These are phyloP conservation scores for Kodamaea derodonti DNA, from an alignment of 1,139 yeast species.

Conservation along the genomic window DNA sequence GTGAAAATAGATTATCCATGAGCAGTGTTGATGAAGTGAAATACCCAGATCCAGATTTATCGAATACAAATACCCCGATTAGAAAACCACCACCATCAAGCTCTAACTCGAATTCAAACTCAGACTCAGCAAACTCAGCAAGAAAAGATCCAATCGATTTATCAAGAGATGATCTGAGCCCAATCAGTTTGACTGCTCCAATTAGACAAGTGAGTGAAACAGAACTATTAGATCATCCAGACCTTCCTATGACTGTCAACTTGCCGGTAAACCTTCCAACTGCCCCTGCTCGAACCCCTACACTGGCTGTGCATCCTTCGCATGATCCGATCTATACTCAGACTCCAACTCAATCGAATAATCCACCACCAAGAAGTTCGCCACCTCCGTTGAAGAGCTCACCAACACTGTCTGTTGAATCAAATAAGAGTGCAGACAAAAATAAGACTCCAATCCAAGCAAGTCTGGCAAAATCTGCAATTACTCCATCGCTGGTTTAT, in stretches of 20 bases:
- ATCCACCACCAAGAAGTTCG: too few relatives aligned
- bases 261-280: neutral
- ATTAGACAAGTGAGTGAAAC: neutral
- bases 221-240: neutral
- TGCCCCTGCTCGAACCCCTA: neutral
- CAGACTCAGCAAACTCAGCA: constrained; percentile 3
- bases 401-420: too few relatives aligned
- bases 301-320: neutral
- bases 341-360: neutral
- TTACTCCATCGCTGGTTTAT: neutral
- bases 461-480: too few relatives aligned
- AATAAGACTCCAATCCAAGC: too few relatives aligned
- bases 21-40: constrained; percentile 14
- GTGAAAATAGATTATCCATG: constrained; percentile 14
- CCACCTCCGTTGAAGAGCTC: too few relatives aligned
- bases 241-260: constrained; percentile 1
- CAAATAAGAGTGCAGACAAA: too few relatives aligned
- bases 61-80: constrained; percentile 15
- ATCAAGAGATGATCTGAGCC: neutral
- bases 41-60: constrained; percentile 21
- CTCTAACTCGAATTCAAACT: constrained; percentile 1
- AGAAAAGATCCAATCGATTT: constrained; percentile 4
- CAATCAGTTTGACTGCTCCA: neutral
- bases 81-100: neutral
- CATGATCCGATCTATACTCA: neutral